phyloP scores from a whole-genome alignment of 345 rosid genomes.

The Eucalyptus viminalis region DNA sequence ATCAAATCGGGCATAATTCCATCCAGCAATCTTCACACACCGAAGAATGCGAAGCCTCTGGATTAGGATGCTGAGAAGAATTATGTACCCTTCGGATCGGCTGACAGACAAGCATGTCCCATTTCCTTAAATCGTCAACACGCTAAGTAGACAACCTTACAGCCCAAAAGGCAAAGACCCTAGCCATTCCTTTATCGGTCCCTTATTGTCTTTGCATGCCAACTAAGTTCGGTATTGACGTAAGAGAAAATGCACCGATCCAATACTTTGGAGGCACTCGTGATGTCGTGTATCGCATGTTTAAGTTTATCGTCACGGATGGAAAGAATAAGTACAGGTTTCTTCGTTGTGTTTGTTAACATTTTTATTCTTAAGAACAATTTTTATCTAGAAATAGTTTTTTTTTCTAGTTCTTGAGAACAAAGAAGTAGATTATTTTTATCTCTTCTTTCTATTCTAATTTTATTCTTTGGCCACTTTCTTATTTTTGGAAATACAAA shows the following conservation, averaged over 20 bases:
- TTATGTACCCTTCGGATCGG: not conserved
- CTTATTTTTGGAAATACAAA: no score
- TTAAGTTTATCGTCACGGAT: not conserved
- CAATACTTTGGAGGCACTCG: not conserved
- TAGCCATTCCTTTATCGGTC: not conserved
- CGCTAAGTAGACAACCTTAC: not conserved
- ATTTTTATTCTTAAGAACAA: no score
- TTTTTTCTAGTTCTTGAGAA: no score
- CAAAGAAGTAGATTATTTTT: no score
- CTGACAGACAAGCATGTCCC: not conserved
- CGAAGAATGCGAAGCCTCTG: not conserved
- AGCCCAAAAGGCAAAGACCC: not conserved
- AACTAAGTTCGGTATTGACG: not conserved
- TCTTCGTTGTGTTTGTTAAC: fast-evolving
- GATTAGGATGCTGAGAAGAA: not conserved
- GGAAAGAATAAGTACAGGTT: fast-evolving
- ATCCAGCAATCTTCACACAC: not conserved
- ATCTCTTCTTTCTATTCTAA: no score
- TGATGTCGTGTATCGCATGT: not conserved
- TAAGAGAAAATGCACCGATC: not conserved
- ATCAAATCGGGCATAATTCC: not conserved
- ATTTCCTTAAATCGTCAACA: not conserved
- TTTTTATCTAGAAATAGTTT: fast-evolving
- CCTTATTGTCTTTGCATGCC: not conserved
- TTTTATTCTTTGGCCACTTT: no score